Evolutionary conservation across 306 rosid genomes (phyloP).

Genomic region (Cicer judaicum): DNA sequence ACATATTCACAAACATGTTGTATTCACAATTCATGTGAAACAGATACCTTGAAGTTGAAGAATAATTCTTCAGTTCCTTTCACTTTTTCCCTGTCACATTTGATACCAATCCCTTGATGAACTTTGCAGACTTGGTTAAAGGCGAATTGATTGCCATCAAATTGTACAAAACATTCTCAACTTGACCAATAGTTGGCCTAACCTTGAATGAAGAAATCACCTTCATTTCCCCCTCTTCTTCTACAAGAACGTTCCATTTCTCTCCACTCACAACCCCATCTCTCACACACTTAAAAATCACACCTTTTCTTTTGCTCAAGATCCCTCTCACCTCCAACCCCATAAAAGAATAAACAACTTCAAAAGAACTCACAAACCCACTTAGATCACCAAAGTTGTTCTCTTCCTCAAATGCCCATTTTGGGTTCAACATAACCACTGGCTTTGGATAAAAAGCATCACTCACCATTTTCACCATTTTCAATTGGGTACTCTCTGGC

Average conservation of each 20-base stretch:
- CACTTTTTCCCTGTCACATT: conserved; percentile 80
- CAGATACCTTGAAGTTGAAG: conserved; percentile 17
- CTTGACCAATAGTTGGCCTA: conserved; percentile 74
- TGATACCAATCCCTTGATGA: conserved; percentile 81
- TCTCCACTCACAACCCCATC: conserved; percentile 87
- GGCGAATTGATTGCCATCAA: conserved; percentile 92
- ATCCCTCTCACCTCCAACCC: conserved; percentile 88
- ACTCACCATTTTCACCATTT: conserved; percentile 49
- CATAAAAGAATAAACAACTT: conserved; percentile 83
- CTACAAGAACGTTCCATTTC: conserved; percentile 83
- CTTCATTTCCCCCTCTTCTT: conserved; percentile 75
- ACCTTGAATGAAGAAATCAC: conserved; percentile 63
- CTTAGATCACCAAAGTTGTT: conserved; percentile 59
- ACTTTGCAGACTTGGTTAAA: conserved; percentile 81
- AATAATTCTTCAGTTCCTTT: conserved; percentile 41
- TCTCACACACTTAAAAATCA: conserved; percentile 75
- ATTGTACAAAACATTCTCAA: conserved; percentile 86
- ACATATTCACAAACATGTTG: conserved; percentile 41
- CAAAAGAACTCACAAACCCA: conserved; percentile 77
- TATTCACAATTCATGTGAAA: conserved; percentile 33
- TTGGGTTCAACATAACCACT: conserved; percentile 81
- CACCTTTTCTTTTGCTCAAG: conserved; percentile 75
- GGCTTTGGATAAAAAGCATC: conserved; percentile 75
- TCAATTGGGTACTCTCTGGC: conserved; percentile 66
- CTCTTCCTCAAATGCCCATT: conserved; percentile 86